A percentile compares a stretch with the other conserved stretches of the same genome.
Conservation (phyloP, 1,139 yeast species). For the Pichia sp. region DNA sequence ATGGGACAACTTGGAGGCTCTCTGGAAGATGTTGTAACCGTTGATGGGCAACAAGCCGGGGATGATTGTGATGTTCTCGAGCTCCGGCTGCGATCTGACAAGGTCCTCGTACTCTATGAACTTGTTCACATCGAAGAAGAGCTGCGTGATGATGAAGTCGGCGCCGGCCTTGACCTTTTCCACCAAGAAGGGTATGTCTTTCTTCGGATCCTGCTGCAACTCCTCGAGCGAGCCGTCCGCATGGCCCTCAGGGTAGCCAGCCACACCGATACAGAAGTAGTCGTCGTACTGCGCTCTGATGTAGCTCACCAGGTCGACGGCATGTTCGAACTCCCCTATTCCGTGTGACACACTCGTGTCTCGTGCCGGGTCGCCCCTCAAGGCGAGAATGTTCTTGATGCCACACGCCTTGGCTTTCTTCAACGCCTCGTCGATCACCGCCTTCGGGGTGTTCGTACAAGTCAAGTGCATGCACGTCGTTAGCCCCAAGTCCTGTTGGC, state of each 20-base stretch:
- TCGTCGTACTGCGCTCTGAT: conserved; percentile 58
- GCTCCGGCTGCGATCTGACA: conserved; percentile 25
- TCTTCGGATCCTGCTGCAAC: conserved; percentile 50
- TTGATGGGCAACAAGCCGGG: conserved; percentile 98
- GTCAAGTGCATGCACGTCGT: conserved; percentile 93
- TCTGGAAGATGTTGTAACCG: conserved; percentile 75
- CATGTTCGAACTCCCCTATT: conserved; percentile 84
- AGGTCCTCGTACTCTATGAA: conserved; percentile 48
- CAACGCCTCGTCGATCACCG: conserved; percentile 75
- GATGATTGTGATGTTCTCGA: conserved; percentile 52
- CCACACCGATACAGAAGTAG: conserved; percentile 53
- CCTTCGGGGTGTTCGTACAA: conserved; percentile 84
- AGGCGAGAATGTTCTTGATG: conserved; percentile 80
- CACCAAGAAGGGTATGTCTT: conserved; percentile 69
- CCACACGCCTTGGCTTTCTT: conserved; percentile 69
- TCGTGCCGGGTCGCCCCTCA: conserved; percentile 96
- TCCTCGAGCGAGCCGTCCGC: conserved; percentile 69
- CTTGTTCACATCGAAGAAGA: conserved; percentile 64
- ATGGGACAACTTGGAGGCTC: conserved; percentile 88
- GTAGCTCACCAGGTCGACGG: conserved; percentile 78
- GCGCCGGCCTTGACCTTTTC: conserved; percentile 94
- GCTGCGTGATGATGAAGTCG: conserved; percentile 85
- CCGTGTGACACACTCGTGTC: conserved; percentile 92
- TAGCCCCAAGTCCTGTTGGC: conserved; percentile 69
- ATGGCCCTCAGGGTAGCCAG: conserved; percentile 78